Evolutionary conservation across 2,329 filamentous ascomycete species (phyloP).

Genomic region (Allantophomopsis cytisporea): DNA sequence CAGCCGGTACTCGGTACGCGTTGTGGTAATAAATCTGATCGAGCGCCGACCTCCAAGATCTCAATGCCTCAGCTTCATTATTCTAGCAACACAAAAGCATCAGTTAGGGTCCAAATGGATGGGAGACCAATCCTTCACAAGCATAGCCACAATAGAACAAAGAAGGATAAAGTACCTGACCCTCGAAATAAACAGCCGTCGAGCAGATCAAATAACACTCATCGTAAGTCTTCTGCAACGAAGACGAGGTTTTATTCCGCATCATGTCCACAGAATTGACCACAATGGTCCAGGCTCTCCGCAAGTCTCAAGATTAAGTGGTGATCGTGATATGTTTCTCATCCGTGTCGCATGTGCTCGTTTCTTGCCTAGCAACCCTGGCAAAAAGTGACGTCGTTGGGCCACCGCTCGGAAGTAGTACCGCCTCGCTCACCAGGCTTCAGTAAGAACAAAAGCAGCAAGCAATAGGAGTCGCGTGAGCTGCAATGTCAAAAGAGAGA

Average conservation of each 20-base stretch:
- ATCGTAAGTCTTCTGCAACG: slow-evolving; percentile 94
- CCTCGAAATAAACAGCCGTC: slow-evolving; percentile 91
- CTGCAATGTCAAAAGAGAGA: no score
- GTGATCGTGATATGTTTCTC: neutral
- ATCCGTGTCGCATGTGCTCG: neutral
- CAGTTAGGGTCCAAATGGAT: no score
- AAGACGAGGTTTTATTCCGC: slow-evolving; percentile 49
- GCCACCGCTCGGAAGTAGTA: neutral
- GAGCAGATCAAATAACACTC: slow-evolving; percentile 92
- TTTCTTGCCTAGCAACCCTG: no score
- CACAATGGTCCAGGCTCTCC: neutral
- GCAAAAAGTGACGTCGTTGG: neutral
- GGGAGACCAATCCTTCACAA: no score
- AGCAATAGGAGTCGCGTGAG: no score
- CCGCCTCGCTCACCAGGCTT: no score
- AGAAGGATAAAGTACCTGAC: slow-evolving; percentile 45
- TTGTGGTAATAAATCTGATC: slow-evolving; percentile 82
- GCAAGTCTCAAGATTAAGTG: slow-evolving; percentile 1
- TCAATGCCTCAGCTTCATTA: slow-evolving; percentile 79
- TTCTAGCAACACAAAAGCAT: slow-evolving; percentile 37
- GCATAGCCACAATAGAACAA: no score
- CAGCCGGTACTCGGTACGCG: slow-evolving; percentile 57
- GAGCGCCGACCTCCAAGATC: slow-evolving; percentile 80
- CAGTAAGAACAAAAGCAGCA: no score
- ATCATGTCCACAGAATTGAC: slow-evolving; percentile 18